phyloP scores from a whole-genome alignment of 2,329 filamentous ascomycete genomes.

The Nannizziopsis arthrosporioides region DNA sequence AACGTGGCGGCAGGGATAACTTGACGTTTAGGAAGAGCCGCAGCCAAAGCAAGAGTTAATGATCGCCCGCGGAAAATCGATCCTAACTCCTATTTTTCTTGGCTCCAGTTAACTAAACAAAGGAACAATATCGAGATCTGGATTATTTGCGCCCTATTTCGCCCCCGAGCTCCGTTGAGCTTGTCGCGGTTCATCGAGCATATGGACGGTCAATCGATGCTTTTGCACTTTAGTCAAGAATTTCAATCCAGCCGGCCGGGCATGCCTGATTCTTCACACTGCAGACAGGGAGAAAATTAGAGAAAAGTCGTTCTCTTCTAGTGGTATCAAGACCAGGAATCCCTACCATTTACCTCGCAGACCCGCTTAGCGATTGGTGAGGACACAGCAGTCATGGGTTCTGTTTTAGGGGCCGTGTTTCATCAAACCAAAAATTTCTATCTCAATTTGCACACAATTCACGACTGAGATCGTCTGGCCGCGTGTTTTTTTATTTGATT shows the following conservation, averaged over 20 bases:
- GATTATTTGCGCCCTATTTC: too few relatives aligned
- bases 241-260: constrained; percentile 3
- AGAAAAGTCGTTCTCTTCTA: background rate
- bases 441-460: constrained; percentile 1
- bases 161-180: too few relatives aligned
- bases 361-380: constrained; percentile 5
- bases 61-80: background rate
- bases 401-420: constrained; percentile 9
- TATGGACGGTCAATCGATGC: background rate
- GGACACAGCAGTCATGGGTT: background rate
- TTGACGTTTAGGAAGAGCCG: constrained; percentile 9
- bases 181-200: too few relatives aligned
- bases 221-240: background rate
- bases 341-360: constrained; percentile 4
- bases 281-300: background rate
- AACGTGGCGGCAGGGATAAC: constrained; percentile 10
- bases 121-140: too few relatives aligned
- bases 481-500: background rate
- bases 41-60: background rate
- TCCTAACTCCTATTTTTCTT: too few relatives aligned
- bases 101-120: too few relatives aligned
- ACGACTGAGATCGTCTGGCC: background rate
- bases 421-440: constrained; percentile 7
- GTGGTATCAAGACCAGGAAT: constrained; percentile 6
- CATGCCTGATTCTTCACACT: constrained; percentile 5